Percentiles rank a stretch among this genome's conserved stretches.
Conservation (phyloP, 495 filamentous ascomycete genomes). For the Penicillium maclennaniae region DNA sequence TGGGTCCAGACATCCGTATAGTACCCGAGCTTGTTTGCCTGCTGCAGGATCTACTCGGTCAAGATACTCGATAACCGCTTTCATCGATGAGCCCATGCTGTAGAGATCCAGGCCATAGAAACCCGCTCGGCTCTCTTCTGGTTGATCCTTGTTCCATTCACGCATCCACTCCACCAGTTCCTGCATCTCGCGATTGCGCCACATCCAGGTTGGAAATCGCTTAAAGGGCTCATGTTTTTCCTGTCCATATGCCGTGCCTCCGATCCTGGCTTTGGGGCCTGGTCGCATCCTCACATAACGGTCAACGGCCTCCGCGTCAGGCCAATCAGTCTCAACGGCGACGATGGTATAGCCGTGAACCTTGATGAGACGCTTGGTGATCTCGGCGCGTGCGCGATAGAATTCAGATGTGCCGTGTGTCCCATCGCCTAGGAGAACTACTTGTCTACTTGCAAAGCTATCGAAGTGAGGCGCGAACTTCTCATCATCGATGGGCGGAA, state of each 20-base stretch:
- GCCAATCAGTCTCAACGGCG: conserved; percentile 58
- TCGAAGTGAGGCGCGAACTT: conserved; percentile 43
- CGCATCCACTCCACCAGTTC: conserved; percentile 57
- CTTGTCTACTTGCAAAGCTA: conserved; percentile 35
- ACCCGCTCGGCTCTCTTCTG: conserved; percentile 36
- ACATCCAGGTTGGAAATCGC: conserved; percentile 61
- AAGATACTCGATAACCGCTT: conserved; percentile 51
- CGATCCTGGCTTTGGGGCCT: conserved; percentile 32
- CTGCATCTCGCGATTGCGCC: conserved; percentile 55
- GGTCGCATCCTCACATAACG: conserved; percentile 52
- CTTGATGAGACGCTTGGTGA: conserved; percentile 51
- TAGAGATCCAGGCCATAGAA: conserved; percentile 58
- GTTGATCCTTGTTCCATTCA: conserved; percentile 34
- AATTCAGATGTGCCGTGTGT: conserved; percentile 60
- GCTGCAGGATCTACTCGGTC: conserved; percentile 46
- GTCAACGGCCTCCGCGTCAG: conserved; percentile 54
- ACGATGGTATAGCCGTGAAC: conserved; percentile 54
- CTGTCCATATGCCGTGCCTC: conserved; percentile 19
- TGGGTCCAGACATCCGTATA: conserved; percentile 47
- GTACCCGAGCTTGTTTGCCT: conserved; percentile 39
- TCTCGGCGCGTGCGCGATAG: conserved; percentile 51
- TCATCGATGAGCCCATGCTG: conserved; percentile 49
- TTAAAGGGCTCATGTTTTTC: conserved; percentile 40
- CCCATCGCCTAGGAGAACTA: conserved; percentile 54
- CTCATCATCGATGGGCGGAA: conserved; percentile 36